Evolutionary conservation across 106 monocot species (phyloP).

Genomic region (Gastrodia elata): DNA sequence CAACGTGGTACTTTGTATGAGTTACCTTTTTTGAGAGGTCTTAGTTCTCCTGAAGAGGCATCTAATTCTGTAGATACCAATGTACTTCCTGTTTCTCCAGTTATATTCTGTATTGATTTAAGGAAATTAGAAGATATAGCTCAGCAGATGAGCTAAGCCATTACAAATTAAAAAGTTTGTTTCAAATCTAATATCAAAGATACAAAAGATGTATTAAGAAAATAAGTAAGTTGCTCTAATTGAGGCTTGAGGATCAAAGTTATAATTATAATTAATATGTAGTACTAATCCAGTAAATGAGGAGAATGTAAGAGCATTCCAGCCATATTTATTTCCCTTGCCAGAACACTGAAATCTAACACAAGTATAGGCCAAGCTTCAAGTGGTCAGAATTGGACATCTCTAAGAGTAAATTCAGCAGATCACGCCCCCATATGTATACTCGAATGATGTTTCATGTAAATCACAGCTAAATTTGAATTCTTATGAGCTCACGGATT

Average conservation of each 20-base stretch:
- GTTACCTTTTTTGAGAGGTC: conserved; percentile 14
- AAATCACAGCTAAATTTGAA: no score
- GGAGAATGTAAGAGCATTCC: not conserved
- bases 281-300: not conserved
- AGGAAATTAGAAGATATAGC: not conserved
- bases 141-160: not conserved
- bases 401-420: not conserved
- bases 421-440: no score
- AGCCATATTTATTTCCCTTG: not conserved
- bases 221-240: not conserved
- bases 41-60: not conserved
- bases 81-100: conserved; percentile 7
- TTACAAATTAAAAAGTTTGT: not conserved
- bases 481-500: no score
- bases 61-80: not conserved
- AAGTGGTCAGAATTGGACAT: not conserved
- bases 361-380: not conserved
- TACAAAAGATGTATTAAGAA: not conserved
- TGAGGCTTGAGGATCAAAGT: not conserved
- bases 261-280: not conserved
- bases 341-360: not conserved
- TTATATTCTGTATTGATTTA: conserved; percentile 6
- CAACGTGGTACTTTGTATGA: no score
- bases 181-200: not conserved
- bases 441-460: no score